phyloP scores from a whole-genome alignment of 1,284 basidiomycete species.

The Cutaneotrichosporon dermatis region DNA sequence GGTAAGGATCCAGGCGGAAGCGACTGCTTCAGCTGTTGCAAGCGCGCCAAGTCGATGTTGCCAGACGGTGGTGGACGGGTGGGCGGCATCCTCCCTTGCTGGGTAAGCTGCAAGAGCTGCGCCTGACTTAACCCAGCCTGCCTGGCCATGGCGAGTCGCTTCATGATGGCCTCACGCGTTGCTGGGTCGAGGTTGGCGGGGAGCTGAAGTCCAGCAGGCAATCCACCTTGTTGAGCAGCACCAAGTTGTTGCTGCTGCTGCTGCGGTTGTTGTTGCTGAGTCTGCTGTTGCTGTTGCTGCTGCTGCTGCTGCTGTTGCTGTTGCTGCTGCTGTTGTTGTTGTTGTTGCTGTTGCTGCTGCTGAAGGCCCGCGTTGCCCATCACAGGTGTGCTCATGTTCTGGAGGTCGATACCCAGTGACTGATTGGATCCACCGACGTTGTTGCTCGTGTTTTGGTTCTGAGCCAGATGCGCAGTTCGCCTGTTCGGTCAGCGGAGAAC shows the following conservation, averaged over 20 bases:
- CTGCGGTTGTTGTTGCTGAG: not conserved
- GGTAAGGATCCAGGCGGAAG: conserved; percentile 4
- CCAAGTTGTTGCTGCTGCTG: conserved; percentile 5
- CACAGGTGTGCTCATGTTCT: conserved; percentile 1
- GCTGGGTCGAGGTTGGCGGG: not conserved
- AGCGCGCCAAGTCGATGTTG: conserved; percentile 7
- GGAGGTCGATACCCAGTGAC: not conserved
- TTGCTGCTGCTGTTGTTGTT: too few species aligned
- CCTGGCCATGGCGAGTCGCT: conserved; percentile 6
- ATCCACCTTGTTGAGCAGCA: not conserved
- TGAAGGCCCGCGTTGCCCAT: conserved; percentile 8
- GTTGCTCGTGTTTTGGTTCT: conserved; percentile 10
- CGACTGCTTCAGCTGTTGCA: conserved; percentile 12
- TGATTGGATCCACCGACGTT: not conserved
- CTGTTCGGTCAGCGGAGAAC: conserved; percentile 5
- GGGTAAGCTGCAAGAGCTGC: conserved; percentile 2
- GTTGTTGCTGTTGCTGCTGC: not conserved
- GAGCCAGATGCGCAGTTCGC: conserved; percentile 7
- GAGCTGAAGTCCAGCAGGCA: not conserved
- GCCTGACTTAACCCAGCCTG: conserved; percentile 8
- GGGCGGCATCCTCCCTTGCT: conserved; percentile 2
- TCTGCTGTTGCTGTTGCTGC: conserved; percentile 5
- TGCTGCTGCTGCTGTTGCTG: conserved; percentile 6
- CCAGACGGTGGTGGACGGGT: not conserved
- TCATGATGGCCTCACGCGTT: conserved; percentile 9